Conservation (phyloP, 495 filamentous ascomycete genomes). For the Haplographium delicatum region DNA sequence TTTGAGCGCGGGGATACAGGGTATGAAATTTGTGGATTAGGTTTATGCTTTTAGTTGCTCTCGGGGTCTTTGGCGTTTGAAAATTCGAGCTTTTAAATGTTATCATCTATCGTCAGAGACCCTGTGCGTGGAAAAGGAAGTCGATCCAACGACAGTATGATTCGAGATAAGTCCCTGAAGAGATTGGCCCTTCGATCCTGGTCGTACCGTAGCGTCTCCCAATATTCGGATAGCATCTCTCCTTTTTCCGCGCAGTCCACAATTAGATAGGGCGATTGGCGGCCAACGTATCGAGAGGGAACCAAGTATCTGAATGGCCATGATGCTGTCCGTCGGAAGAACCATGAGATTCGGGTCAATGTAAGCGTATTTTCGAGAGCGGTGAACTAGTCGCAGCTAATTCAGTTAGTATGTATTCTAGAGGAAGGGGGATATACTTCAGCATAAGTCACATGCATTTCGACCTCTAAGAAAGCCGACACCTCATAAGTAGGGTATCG, state of each 20-base stretch:
- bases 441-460: not conserved
- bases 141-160: not conserved
- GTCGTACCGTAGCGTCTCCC: not conserved
- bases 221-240: not conserved
- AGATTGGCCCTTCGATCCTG: not conserved
- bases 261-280: not conserved
- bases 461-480: not conserved
- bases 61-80: not conserved
- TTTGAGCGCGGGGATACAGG: not conserved
- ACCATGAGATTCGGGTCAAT: not conserved
- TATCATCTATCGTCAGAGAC: not conserved
- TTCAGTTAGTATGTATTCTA: not conserved
- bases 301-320: not conserved
- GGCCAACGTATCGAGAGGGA: not conserved
- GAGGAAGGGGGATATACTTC: not conserved
- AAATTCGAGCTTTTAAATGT: too few species aligned
- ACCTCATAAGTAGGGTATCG: not conserved
- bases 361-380: not conserved
- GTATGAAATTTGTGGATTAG: not conserved
- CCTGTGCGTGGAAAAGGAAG: not conserved
- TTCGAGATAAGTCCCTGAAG: not conserved
- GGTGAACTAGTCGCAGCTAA: not conserved
- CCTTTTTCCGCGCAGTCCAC: not conserved
- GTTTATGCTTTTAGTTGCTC: not conserved
- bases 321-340: not conserved